These are phyloP conservation scores for Rhododendron ferrugineum DNA, from an alignment of 148 eudicot species.

Conservation along the genomic window DNA sequence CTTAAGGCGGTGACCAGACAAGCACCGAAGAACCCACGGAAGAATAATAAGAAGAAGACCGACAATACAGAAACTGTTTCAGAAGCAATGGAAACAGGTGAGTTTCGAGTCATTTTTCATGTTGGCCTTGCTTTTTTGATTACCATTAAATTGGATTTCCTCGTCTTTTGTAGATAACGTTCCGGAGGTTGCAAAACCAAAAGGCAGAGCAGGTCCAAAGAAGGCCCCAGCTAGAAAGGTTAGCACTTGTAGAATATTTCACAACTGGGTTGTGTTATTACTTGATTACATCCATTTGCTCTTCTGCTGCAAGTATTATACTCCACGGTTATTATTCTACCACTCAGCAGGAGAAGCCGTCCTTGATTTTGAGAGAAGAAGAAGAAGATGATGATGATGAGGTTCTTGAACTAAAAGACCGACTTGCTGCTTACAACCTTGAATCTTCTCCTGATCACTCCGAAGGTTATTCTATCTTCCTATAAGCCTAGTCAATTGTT, in stretches of 20 bases:
- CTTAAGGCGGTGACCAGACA: slow-evolving; percentile 21
- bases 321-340: not conserved
- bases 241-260: not conserved
- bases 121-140: not conserved
- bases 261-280: not conserved
- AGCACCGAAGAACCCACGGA: slow-evolving; percentile 37
- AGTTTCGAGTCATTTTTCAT: not conserved
- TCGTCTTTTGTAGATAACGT: slow-evolving; percentile 26
- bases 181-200: slow-evolving; percentile 44
- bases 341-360: slow-evolving; percentile 31
- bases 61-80: slow-evolving; percentile 34
- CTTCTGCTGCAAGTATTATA: not conserved
- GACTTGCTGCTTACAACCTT: slow-evolving; percentile 73
- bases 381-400: slow-evolving; percentile 53
- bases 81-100: slow-evolving; percentile 54
- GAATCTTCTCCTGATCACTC: slow-evolving; percentile 75
- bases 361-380: slow-evolving; percentile 27
- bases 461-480: slow-evolving; percentile 41
- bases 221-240: slow-evolving; percentile 75
- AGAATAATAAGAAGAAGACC: slow-evolving; percentile 39
- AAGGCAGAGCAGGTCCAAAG: slow-evolving; percentile 52
- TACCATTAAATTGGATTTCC: not conserved
- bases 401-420: slow-evolving; percentile 38
- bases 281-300: not conserved
- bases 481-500: not conserved